Percentiles rank a stretch among this genome's conserved stretches.
These are phyloP conservation scores for Blastocystis sp. DNA, from an alignment of 352 stramenopile species.

Conservation along the genomic window DNA sequence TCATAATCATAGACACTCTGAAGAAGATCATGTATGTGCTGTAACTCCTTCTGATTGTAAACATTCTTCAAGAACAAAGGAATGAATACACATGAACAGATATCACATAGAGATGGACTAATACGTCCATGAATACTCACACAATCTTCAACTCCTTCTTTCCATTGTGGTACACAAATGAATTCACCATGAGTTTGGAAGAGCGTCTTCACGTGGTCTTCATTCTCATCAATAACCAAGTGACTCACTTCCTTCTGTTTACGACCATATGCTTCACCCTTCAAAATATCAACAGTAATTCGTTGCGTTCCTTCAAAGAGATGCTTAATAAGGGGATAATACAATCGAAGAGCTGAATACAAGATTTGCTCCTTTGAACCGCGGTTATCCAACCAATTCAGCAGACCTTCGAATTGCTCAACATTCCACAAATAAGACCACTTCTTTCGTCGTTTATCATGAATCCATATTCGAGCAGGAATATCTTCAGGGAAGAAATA, in stretches of 20 bases:
- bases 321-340: neutral
- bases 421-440: neutral
- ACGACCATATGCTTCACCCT: neutral
- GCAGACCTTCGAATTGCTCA: neutral
- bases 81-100: neutral
- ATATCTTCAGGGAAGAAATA: conserved; percentile 13
- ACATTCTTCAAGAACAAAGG: neutral
- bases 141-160: neutral
- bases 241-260: neutral
- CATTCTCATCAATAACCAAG: neutral
- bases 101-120: neutral
- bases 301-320: neutral
- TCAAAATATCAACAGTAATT: neutral
- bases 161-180: neutral
- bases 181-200: neutral
- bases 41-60: neutral
- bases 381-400: conserved; percentile 42
- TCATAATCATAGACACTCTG: neutral
- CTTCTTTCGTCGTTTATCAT: neutral
- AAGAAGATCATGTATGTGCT: neutral
- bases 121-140: neutral
- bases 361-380: conserved; percentile 30
- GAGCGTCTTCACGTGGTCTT: neutral
- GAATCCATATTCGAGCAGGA: conserved; percentile 15
- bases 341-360: conserved; percentile 4